Conservation (phyloP, 2,329 filamentous ascomycete species). For the Fusarium abutilonis region DNA sequence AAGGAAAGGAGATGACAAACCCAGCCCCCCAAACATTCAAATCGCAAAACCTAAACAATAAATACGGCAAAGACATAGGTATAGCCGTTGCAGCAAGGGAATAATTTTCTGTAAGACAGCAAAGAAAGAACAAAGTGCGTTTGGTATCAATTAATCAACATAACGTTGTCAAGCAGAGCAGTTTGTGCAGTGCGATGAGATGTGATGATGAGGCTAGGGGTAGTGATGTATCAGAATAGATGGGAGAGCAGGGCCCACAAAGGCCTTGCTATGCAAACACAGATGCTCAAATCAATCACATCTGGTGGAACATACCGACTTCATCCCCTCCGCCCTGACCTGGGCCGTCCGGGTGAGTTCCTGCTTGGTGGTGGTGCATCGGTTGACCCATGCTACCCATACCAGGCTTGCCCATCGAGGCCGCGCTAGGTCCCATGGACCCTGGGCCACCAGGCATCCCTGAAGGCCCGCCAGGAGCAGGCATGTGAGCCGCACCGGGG, state of each 20-base stretch:
- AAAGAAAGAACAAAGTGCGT: slow-evolving; percentile 38
- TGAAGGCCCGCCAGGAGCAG: slow-evolving; percentile 72
- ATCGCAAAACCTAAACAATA: slow-evolving; percentile 26
- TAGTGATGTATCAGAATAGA: slow-evolving; percentile 31
- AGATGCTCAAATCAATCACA: slow-evolving; percentile 69
- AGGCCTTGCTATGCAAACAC: slow-evolving; percentile 47
- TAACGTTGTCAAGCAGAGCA: slow-evolving; percentile 44
- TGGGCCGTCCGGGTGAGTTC: slow-evolving; percentile 59
- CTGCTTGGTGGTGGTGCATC: slow-evolving; percentile 73
- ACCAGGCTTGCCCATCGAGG: slow-evolving; percentile 71
- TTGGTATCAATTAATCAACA: slow-evolving; percentile 55
- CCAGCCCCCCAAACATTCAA: slow-evolving; percentile 39
- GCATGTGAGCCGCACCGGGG: slow-evolving; percentile 68
- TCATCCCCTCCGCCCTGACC: slow-evolving; percentile 77
- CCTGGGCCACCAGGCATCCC: slow-evolving; percentile 70
- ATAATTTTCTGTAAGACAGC: slow-evolving; percentile 35
- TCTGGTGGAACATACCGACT: slow-evolving; percentile 98
- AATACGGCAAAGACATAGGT: slow-evolving; percentile 37
- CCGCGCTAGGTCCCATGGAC: slow-evolving; percentile 67
- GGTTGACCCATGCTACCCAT: slow-evolving; percentile 72
- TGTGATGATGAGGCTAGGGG: slow-evolving; percentile 11
- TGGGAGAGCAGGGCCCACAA: slow-evolving; percentile 36
- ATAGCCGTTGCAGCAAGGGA: slow-evolving; percentile 39
- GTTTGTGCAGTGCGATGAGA: slow-evolving; percentile 32
- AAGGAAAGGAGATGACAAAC: slow-evolving; percentile 45